These are phyloP conservation scores for Avena atlantica DNA, from an alignment of 176 grass and related monocot genomes.

Conservation along the genomic window DNA sequence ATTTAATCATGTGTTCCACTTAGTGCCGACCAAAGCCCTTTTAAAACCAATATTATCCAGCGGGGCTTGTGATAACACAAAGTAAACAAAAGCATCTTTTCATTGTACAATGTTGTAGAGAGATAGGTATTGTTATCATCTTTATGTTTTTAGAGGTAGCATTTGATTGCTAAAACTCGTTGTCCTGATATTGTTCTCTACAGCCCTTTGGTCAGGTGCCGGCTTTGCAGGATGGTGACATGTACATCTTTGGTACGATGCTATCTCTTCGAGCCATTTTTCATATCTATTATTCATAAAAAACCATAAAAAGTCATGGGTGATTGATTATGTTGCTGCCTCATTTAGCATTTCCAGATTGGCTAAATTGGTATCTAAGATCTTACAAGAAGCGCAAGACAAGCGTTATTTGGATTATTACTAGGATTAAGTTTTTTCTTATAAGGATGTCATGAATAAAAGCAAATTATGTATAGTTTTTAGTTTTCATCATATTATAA, in stretches of 20 bases:
- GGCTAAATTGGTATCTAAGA: neutral
- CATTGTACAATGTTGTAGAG: too few relatives aligned
- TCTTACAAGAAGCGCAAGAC: neutral
- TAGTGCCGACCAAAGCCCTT: too few relatives aligned
- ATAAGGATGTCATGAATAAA: neutral
- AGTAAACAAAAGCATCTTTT: too few relatives aligned
- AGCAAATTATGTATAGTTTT: neutral
- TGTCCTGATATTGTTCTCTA: neutral
- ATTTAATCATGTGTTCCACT: too few relatives aligned
- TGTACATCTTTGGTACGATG: slow-evolving; percentile 43
- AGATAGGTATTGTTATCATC: too few relatives aligned
- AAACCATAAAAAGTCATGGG: neutral
- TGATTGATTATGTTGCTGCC: neutral
- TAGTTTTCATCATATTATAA: neutral
- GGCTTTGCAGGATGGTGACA: slow-evolving; percentile 65
- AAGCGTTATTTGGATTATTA: neutral
- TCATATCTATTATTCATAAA: neutral
- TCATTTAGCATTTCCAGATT: neutral
- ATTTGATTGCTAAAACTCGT: neutral
- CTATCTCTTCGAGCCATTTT: neutral
- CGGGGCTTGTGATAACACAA: too few relatives aligned
- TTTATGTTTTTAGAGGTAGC: too few relatives aligned
- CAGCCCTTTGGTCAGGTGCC: slow-evolving; percentile 71
- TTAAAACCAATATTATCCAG: too few relatives aligned
- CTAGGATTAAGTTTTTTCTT: neutral